A percentile compares a stretch with the other conserved stretches of the same genome.
Evolutionary conservation across 1,139 yeast genomes (phyloP).

Genomic region (Protomyces inouyei): DNA sequence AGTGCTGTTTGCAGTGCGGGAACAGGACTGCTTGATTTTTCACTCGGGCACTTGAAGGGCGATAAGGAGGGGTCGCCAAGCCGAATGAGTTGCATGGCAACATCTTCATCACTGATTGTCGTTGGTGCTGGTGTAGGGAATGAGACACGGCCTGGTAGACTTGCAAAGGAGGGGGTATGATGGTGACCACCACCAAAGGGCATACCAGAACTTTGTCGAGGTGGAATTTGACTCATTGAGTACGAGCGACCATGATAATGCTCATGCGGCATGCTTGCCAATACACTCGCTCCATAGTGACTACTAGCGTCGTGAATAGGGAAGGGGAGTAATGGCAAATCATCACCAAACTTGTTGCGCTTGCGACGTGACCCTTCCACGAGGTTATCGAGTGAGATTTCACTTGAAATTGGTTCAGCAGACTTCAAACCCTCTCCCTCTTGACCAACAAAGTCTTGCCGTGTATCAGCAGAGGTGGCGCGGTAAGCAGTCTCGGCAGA

Average conservation of each 20-base stretch:
- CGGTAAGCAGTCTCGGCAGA: neutral
- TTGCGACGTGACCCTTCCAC: constrained; percentile 25
- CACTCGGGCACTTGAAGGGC: constrained; percentile 16
- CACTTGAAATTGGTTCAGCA: constrained; percentile 11
- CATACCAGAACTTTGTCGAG: constrained; percentile 3
- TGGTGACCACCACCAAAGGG: neutral
- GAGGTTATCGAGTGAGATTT: constrained; percentile 25
- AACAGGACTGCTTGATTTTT: constrained; percentile 19
- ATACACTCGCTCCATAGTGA: neutral
- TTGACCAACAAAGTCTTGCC: neutral
- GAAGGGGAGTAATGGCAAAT: constrained; percentile 18
- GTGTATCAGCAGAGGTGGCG: neutral
- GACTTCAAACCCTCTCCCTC: neutral
- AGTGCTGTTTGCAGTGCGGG: constrained; percentile 11
- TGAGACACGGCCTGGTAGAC: constrained; percentile 21
- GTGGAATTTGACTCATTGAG: neutral
- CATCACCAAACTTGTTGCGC: constrained; percentile 26
- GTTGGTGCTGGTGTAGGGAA: constrained; percentile 28
- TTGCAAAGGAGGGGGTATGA: constrained; percentile 5
- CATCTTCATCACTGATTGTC: constrained; percentile 29
- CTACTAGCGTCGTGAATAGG: constrained; percentile 1
- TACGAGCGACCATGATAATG: neutral
- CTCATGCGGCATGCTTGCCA: constrained; percentile 4
- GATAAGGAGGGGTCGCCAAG: constrained; percentile 27
- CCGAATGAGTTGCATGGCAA: constrained; percentile 29